Evolutionary conservation across 2,329 filamentous ascomycete species (phyloP).

Genomic region (Dothidotthia symphoricarpi): DNA sequence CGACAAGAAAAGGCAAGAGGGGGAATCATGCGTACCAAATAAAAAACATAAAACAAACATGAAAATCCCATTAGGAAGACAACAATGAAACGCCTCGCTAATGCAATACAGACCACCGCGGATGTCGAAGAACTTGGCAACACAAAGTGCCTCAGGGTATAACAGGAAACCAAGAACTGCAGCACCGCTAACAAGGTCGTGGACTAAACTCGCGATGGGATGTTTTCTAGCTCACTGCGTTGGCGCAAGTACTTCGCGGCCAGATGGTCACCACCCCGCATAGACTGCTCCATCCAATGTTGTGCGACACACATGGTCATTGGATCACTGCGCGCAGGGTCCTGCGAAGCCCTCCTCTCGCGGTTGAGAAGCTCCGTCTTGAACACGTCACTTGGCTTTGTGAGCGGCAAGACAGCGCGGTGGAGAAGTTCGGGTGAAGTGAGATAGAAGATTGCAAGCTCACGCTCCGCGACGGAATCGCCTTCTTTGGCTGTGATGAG

Average conservation of each 20-base stretch:
- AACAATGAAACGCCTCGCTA: neutral
- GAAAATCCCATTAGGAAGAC: neutral
- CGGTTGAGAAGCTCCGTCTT: conserved; percentile 78
- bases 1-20: conserved; percentile 5
- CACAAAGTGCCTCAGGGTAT: too few relatives aligned
- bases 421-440: conserved; percentile 83
- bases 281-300: conserved; percentile 95
- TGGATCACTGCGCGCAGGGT: conserved; percentile 70
- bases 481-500: conserved; percentile 93
- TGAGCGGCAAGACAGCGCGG: conserved; percentile 77
- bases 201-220: conserved; percentile 45
- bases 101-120: neutral
- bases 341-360: conserved; percentile 54
- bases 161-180: too few relatives aligned
- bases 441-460: conserved; percentile 89
- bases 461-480: conserved; percentile 81
- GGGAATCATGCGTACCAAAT: conserved; percentile 16
- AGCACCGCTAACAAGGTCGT: too few relatives aligned
- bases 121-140: too few relatives aligned
- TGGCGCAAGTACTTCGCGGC: conserved; percentile 80
- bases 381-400: conserved; percentile 83
- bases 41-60: conserved; percentile 1
- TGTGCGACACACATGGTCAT: conserved; percentile 90
- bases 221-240: conserved; percentile 60
- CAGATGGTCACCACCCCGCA: conserved; percentile 79